These are phyloP conservation scores for Tuber borchii DNA, from an alignment of 495 filamentous ascomycete species.

Conservation along the genomic window DNA sequence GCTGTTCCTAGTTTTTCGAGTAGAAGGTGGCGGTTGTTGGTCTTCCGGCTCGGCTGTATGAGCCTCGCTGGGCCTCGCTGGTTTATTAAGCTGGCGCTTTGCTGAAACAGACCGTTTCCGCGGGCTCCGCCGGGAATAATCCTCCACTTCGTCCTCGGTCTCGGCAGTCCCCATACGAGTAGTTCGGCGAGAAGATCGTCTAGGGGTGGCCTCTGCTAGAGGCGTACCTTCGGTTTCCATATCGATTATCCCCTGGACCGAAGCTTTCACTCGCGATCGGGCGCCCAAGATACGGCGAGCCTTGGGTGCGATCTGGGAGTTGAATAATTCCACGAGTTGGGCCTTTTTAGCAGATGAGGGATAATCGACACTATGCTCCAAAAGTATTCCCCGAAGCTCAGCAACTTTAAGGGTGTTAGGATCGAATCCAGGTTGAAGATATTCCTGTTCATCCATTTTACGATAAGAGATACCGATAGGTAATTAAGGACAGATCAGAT, in stretches of 20 bases:
- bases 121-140: constrained; percentile 43
- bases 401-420: constrained; percentile 75
- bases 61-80: constrained; percentile 51
- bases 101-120: constrained; percentile 40
- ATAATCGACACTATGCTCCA: constrained; percentile 77
- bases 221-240: constrained; percentile 60
- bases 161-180: constrained; percentile 65
- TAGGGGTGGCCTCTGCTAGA: constrained; percentile 22
- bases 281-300: constrained; percentile 67
- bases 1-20: constrained; percentile 51
- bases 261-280: constrained; percentile 67
- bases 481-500: constrained; percentile 7
- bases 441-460: constrained; percentile 60
- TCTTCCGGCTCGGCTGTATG: constrained; percentile 46
- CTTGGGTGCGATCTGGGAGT: constrained; percentile 68
- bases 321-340: constrained; percentile 76
- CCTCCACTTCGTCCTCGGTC: constrained; percentile 50
- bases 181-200: constrained; percentile 26
- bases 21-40: constrained; percentile 44
- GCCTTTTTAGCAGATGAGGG: constrained; percentile 80
- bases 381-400: constrained; percentile 76
- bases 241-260: constrained; percentile 80
- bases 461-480: constrained; percentile 5
- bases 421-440: constrained; percentile 78
- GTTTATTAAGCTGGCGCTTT: constrained; percentile 51